Evolutionary conservation across 306 rosid genomes (phyloP).

Genomic region (Vachellia collinsii): DNA sequence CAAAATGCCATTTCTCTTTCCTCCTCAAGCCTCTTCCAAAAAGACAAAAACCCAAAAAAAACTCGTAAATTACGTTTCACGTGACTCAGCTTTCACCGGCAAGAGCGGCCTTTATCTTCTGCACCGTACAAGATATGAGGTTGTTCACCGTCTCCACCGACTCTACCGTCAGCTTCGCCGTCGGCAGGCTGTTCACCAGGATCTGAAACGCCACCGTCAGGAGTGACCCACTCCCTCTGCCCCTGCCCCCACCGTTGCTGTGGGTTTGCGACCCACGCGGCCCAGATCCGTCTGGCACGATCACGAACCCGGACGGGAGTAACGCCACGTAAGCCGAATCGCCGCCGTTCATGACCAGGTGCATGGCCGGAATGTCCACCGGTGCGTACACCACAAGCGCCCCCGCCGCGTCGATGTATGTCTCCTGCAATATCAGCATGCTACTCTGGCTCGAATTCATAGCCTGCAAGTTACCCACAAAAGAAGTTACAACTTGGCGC

Average conservation of each 20-base stretch:
- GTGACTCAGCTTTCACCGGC: constrained; percentile 61
- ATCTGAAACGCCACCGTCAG: constrained; percentile 93
- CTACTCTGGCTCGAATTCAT: constrained; percentile 84
- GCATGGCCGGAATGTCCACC: constrained; percentile 96
- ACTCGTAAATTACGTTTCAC: constrained; percentile 4
- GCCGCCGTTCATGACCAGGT: constrained; percentile 92
- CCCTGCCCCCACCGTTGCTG: neutral
- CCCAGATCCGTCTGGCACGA: constrained; percentile 82
- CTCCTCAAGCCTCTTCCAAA: neutral
- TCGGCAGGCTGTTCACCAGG: constrained; percentile 84
- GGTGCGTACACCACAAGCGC: constrained; percentile 97
- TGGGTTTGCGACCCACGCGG: constrained; percentile 42
- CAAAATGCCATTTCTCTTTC: neutral
- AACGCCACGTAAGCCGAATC: constrained; percentile 93
- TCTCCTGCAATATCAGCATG: constrained; percentile 91
- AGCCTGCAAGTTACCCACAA: constrained; percentile 43
- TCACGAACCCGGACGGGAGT: constrained; percentile 78
- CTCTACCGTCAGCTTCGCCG: constrained; percentile 90
- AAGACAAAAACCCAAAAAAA: neutral
- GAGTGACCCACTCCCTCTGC: constrained; percentile 71
- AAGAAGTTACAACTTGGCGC: neutral
- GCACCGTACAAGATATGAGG: constrained; percentile 87
- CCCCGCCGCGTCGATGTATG: constrained; percentile 84
- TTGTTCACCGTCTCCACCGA: constrained; percentile 97
- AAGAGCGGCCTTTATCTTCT: constrained; percentile 88